Evolutionary conservation across 495 filamentous ascomycete genomes (phyloP).

Genomic region (Tuber calosporum): DNA sequence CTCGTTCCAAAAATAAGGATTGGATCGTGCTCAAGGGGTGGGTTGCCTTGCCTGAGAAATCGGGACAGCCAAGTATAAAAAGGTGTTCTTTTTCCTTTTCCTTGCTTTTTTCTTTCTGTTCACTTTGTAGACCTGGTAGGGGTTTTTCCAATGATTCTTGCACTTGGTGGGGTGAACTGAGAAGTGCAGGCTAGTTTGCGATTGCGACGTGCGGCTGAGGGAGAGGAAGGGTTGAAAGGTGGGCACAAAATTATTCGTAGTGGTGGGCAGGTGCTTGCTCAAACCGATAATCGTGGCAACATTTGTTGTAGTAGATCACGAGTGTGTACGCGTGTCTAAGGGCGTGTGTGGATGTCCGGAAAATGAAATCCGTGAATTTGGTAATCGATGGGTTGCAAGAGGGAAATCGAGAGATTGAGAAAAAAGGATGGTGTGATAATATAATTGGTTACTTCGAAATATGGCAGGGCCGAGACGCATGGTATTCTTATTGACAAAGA

Average conservation of each 20-base stretch:
- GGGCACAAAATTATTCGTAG: neutral
- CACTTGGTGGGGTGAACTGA: neutral
- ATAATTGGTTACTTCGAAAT: too few species aligned
- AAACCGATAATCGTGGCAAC: neutral
- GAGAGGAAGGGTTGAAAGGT: neutral
- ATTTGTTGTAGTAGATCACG: neutral
- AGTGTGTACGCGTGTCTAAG: neutral
- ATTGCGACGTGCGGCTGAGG: slow-evolving; percentile 4
- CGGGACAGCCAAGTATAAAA: neutral
- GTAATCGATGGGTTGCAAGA: too few species aligned
- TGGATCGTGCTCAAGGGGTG: neutral
- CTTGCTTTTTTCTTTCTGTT: too few species aligned
- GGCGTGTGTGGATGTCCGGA: too few species aligned
- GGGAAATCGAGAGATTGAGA: too few species aligned
- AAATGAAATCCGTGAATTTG: too few species aligned
- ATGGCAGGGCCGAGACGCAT: too few species aligned
- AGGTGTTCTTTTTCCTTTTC: neutral
- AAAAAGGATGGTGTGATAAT: too few species aligned
- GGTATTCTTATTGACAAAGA: too few species aligned
- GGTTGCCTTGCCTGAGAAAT: neutral
- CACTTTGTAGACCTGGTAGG: neutral
- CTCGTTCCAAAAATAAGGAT: neutral
- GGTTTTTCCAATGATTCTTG: neutral
- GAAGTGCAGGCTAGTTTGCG: neutral
- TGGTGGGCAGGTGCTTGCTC: neutral